Base-by-base conservation (phyloP, 768 basidiomycete genomes). In the Lactarius pseudohatsudake region DNA sequence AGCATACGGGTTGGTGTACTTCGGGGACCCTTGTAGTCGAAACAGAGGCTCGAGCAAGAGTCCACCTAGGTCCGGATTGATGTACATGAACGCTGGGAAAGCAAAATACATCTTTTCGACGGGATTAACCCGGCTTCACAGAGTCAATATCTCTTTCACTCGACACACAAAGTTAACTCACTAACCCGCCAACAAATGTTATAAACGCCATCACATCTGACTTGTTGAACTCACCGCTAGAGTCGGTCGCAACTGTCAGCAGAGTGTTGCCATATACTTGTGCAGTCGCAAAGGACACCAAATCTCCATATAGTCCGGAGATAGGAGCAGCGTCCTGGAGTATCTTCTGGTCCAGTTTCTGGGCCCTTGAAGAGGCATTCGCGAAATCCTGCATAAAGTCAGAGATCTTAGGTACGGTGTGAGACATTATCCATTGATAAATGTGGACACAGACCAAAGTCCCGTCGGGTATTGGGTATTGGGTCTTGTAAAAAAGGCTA, bases 211-310 rank as follows among this genome's bases (percentile, higher is more conserved):
- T 73, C 8, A 82, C 73, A 72, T 86, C 85, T 18, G 69, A 76
- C 0, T 79, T 79, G 72, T 86, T 85, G 76, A 80, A 84, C 8
- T 79, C 76, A 4, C 84, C 84, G 66, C 80, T 73, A 32, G 72
- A 71, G 26, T 77, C 81, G 66, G 81, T 80, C 15, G 83, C 81
- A 38, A 85, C 72, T 0, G 86, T 86, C 59, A 87, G 77, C 64
- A 88, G 86, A 18, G 76, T 81, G 6, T 82, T 80, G 10, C 78
- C 82, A 4, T 86, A 75, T 22, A 82, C 80, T 72, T 88, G 85
- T 50, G 85, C 75, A 54, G 85, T 76, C 3, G 84, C 85, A 22
- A 86, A 75, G 16, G 79, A 81, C 6, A 84, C 81, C n/a, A 86
- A 68, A 9, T 75, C 76, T 28, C 84, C 81, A 68, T 86, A 86